Evolutionary conservation across 768 basidiomycete species (phyloP).

Genomic region (Xanthoconium stramineum): DNA sequence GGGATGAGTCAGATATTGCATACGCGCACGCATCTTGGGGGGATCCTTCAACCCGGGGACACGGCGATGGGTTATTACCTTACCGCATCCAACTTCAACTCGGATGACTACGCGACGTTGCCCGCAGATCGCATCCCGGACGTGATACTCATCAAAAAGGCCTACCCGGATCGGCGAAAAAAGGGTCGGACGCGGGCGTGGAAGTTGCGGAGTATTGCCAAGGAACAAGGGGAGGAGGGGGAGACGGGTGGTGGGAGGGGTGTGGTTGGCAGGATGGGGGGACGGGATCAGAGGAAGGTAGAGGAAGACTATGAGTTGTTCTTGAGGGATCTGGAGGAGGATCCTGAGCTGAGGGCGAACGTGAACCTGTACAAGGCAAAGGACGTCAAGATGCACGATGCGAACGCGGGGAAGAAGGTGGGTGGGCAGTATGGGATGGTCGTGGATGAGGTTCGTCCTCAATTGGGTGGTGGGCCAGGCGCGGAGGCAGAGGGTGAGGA

Average conservation of each 20-base stretch:
- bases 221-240: slow-evolving; percentile 85
- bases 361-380: slow-evolving; percentile 84
- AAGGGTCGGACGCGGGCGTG: slow-evolving; percentile 83
- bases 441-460: slow-evolving; percentile 49
- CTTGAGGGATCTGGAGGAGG: slow-evolving; percentile 91
- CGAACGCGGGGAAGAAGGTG: slow-evolving; percentile 20
- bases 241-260: slow-evolving; percentile 76
- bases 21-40: slow-evolving; percentile 95
- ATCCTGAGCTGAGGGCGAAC: slow-evolving; percentile 81
- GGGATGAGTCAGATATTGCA: slow-evolving; percentile 80
- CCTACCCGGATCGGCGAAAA: slow-evolving; percentile 91
- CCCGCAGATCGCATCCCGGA: slow-evolving; percentile 74
- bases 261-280: slow-evolving; percentile 87
- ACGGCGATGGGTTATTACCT: slow-evolving; percentile 89
- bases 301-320: slow-evolving; percentile 97
- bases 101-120: slow-evolving; percentile 73
- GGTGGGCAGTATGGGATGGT: slow-evolving; percentile 52
- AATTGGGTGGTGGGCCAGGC: slow-evolving; percentile 19
- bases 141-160: slow-evolving; percentile 90
- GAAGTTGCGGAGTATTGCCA: slow-evolving; percentile 89
- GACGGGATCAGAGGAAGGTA: slow-evolving; percentile 87
- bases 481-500: slow-evolving; percentile 36
- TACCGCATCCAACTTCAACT: slow-evolving; percentile 90
- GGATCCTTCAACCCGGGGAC: slow-evolving; percentile 91
- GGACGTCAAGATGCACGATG: slow-evolving; percentile 52